phyloP scores from a whole-genome alignment of 2,329 filamentous ascomycete genomes.

The Penicillium sp. region DNA sequence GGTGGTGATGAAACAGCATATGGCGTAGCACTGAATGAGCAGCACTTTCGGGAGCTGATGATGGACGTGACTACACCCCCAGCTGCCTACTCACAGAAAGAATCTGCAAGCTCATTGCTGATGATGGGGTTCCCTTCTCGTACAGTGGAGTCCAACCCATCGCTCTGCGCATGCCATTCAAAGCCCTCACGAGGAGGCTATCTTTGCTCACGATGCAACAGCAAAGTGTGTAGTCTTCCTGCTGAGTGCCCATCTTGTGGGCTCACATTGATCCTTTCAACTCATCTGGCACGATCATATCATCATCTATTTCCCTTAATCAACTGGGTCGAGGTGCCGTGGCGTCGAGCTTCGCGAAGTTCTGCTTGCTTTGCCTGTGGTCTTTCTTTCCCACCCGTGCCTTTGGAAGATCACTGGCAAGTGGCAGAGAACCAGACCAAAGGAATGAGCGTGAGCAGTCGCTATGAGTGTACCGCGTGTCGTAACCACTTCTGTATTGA shows the following conservation, averaged over 20 bases:
- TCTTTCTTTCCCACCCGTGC: constrained; percentile 62
- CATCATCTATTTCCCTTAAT: constrained; percentile 87
- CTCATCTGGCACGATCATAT: constrained; percentile 87
- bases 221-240: constrained; percentile 86
- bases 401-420: constrained; percentile 38
- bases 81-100: constrained; percentile 64
- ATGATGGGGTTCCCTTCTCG: constrained; percentile 98
- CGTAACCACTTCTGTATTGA: constrained; percentile 93
- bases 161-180: constrained; percentile 88
- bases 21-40: constrained; percentile 79
- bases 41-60: constrained; percentile 84
- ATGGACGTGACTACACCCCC: constrained; percentile 87
- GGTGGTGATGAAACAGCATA: constrained; percentile 70
- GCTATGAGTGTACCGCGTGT: constrained; percentile 89
- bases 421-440: constrained; percentile 46
- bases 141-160: constrained; percentile 68
- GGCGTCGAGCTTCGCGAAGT: constrained; percentile 65
- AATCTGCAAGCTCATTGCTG: constrained; percentile 59
- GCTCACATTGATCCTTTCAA: constrained; percentile 89
- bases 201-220: constrained; percentile 80
- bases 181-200: constrained; percentile 81
- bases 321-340: constrained; percentile 88
- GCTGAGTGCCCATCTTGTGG: constrained; percentile 89
- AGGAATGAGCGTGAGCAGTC: constrained; percentile 76
- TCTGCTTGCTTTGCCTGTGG: constrained; percentile 76